Base-by-base conservation (phyloP, 2,329 filamentous ascomycete genomes). In the Pseudopithomyces chartarum region DNA sequence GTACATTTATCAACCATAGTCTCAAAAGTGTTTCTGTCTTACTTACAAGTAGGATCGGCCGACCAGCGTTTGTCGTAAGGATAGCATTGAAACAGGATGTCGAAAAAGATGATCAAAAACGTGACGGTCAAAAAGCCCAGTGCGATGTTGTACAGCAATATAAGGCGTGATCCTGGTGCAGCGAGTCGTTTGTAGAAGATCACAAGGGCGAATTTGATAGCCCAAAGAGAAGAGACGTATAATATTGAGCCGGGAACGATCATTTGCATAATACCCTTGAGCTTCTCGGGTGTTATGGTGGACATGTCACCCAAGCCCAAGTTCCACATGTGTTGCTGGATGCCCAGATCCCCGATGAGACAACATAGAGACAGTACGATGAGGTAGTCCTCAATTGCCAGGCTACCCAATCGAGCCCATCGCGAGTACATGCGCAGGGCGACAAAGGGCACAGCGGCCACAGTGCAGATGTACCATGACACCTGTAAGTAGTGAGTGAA, bases 101-200 rank as follows among this genome's bases (percentile, higher is more conserved):
- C 60, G 52, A 78, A 76, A 54, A 77, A 75, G 23, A 78, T 76
- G 12, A 68, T 53, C 0, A 68, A 57, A 63, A 68, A 79, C 0
- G 69, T 72, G 1, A 64, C 60, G 0, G 51, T 62, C 29, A 79
- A 49, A 2, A 73, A 58, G 1, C 65, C 71, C 1, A 79, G 64
- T 0, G 74, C 63, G 23, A 74, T 46, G 33, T 77, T 78, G 64
- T 79, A 79, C 0, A 79, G 59, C 5, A 64, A 63, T 49, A 78
- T 71, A 1, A 78, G 54, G 10, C 59, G 71, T 1, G 76, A 74
- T 23, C 74, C 73, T 1, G 68, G 71, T 0, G 67, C 73, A 2
- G 77, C 74, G 17, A 79, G 70, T 34, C 68, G 69, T 36, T 79
- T 79, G 66, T 79, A 79, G 54, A 79, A 78, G 1, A 79, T 42